These are phyloP conservation scores for Wickerhamia fluorescens DNA, from an alignment of 805 yeast genomes.

Conservation along the genomic window DNA sequence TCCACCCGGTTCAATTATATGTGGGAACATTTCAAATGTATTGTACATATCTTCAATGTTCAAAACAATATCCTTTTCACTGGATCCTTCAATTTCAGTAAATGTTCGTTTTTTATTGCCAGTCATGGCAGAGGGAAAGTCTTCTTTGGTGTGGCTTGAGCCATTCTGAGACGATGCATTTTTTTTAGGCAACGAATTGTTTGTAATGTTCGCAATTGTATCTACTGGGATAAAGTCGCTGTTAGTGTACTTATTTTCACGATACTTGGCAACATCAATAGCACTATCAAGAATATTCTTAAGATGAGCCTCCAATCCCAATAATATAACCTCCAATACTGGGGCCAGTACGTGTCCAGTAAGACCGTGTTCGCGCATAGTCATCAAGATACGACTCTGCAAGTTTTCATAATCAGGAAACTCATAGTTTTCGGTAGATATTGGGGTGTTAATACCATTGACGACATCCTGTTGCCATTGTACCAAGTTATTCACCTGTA, in stretches of 20 bases:
- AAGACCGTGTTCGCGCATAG: constrained; percentile 84
- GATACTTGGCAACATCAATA: constrained; percentile 61
- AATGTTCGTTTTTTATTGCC: constrained; percentile 13
- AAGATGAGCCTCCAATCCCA: constrained; percentile 81
- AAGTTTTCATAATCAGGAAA: constrained; percentile 74
- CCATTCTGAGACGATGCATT: constrained; percentile 6
- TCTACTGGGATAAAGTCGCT: constrained; percentile 26
- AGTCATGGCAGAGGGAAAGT: constrained; percentile 1
- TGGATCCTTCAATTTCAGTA: constrained; percentile 7
- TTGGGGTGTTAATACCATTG: constrained; percentile 76
- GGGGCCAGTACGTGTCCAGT: constrained; percentile 73
- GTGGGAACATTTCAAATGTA: constrained; percentile 58
- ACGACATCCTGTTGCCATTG: constrained; percentile 92
- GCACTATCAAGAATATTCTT: constrained; percentile 68
- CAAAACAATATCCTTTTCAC: constrained; percentile 30
- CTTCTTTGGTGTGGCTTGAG: too few species aligned
- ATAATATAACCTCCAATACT: constrained; percentile 65
- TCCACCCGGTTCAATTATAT: constrained; percentile 61
- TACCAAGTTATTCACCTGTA: constrained; percentile 45
- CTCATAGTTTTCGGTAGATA: constrained; percentile 70
- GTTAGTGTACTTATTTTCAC: constrained; percentile 41
- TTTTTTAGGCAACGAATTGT: constrained; percentile 8
- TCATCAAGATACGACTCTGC: constrained; percentile 65
- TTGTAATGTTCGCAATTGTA: constrained; percentile 11
- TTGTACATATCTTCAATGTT: constrained; percentile 64